These are phyloP conservation scores for Fraxinus sp. DNA, from an alignment of 305 asterid genomes.

Conservation along the genomic window DNA sequence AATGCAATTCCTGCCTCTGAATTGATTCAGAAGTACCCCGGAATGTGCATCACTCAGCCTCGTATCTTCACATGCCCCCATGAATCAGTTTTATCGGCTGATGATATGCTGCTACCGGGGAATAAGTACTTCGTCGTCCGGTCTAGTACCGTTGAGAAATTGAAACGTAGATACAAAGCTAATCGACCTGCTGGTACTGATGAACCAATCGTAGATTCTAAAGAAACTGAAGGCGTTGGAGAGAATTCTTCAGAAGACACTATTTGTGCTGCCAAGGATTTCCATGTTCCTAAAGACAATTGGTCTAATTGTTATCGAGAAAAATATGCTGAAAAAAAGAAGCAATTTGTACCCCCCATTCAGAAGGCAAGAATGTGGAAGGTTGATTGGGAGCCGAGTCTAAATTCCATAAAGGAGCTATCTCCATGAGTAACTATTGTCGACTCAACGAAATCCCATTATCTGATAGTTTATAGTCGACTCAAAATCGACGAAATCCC, in stretches of 20 bases:
- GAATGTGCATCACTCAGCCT: slow-evolving; percentile 56
- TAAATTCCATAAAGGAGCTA: slow-evolving; percentile 42
- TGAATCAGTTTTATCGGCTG: slow-evolving; percentile 51
- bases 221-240: slow-evolving; percentile 37
- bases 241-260: slow-evolving; percentile 39
- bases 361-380: slow-evolving; percentile 48
- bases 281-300: slow-evolving; percentile 37
- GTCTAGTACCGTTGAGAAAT: slow-evolving; percentile 45
- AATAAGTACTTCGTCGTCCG: slow-evolving; percentile 54
- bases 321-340: slow-evolving; percentile 34
- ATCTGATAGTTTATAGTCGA: background rate
- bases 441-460: background rate
- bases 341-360: slow-evolving; percentile 60
- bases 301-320: slow-evolving; percentile 30
- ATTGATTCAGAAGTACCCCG: slow-evolving; percentile 58
- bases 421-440: slow-evolving; percentile 49
- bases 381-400: slow-evolving; percentile 74
- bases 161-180: slow-evolving; percentile 42
- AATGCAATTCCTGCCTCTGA: slow-evolving; percentile 48
- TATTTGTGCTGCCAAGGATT: slow-evolving; percentile 49
- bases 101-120: slow-evolving; percentile 56
- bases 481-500: background rate
- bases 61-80: slow-evolving; percentile 53
- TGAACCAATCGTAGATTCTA: slow-evolving; percentile 29
- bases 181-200: slow-evolving; percentile 14